Base-by-base conservation (phyloP, 495 filamentous ascomycete genomes). In the Tricharina praecox region DNA sequence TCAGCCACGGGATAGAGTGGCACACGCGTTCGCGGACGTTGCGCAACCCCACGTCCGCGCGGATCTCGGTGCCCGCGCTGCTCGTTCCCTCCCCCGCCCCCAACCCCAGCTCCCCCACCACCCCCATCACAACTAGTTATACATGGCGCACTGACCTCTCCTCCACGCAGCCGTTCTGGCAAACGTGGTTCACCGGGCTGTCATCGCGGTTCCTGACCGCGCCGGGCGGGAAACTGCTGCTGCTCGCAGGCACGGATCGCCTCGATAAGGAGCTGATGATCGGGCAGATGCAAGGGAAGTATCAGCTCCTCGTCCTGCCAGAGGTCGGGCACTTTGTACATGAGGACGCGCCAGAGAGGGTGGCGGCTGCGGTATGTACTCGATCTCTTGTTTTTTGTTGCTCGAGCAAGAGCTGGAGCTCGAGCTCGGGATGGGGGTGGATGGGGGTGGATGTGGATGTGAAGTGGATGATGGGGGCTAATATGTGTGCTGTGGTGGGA, bases 241-340 rank as follows among this genome's bases (percentile, higher is more conserved):
- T 99, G 23, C 72, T 99, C 13, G 92, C 90, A 4, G 90, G 90
- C 4, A 96, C 90, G 11, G 90, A 99, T 64, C 70, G 92, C 46
- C 63, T 99, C 40, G 90, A 96, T 61, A 92, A 82, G 56, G 90
- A 96, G 55, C 63, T 96, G 53, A 93, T 87, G 66, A 96, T 96
- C 60, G 90, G 85, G 13, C 90, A 96, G 64, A 55, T 41, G 47
- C 48, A 53, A 84, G 86, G 86, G 0, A 95, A 95, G 68, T 99
- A 95, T 60, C 86, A 93, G 47, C 69, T 99, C 15, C 79, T 93
- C 45, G 87, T 99, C 15, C 78, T 96, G 50, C 92, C 92, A 0
- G 83, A 93, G 63, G 86, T 87, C 4, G 90, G 90, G 0, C 90
- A 96, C 63, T 97, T 95, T 55, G 73, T 99, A 40, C 92, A 96